These are phyloP conservation scores for Fusarium oligoseptatum DNA, from an alignment of 2,329 filamentous ascomycete species.

Conservation along the genomic window DNA sequence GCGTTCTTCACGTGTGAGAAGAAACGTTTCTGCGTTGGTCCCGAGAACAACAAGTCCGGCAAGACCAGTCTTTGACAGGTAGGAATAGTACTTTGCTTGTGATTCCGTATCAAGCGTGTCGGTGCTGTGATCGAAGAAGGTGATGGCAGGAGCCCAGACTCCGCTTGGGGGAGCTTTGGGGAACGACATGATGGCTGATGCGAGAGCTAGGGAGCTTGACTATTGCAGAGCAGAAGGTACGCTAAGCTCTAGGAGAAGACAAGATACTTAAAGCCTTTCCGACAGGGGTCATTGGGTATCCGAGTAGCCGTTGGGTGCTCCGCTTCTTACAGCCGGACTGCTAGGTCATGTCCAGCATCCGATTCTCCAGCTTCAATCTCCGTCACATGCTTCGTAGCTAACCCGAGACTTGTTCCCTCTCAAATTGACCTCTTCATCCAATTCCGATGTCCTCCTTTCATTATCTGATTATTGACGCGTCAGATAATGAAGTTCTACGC, in stretches of 20 bases:
- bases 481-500: background rate
- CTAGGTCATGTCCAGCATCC: background rate
- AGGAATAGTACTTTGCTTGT: slow-evolving; percentile 64
- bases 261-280: slow-evolving; percentile 36
- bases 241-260: background rate
- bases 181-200: slow-evolving; percentile 24
- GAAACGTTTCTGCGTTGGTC: slow-evolving; percentile 69
- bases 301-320: background rate
- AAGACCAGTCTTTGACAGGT: slow-evolving; percentile 64
- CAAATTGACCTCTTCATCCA: background rate
- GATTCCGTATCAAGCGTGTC: slow-evolving; percentile 62
- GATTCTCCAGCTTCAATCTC: background rate
- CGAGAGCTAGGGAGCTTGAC: background rate
- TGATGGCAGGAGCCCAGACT: slow-evolving; percentile 67
- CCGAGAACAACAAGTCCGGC: slow-evolving; percentile 67
- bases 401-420: background rate
- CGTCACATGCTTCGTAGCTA: background rate
- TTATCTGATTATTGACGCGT: background rate
- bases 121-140: slow-evolving; percentile 64
- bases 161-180: slow-evolving; percentile 47
- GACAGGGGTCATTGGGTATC: background rate
- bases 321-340: background rate
- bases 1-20: slow-evolving; percentile 70
- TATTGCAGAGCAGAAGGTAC: background rate
- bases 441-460: background rate